Conservation (phyloP, 208 protist genomes). For the Novymonas esmeraldas region DNA sequence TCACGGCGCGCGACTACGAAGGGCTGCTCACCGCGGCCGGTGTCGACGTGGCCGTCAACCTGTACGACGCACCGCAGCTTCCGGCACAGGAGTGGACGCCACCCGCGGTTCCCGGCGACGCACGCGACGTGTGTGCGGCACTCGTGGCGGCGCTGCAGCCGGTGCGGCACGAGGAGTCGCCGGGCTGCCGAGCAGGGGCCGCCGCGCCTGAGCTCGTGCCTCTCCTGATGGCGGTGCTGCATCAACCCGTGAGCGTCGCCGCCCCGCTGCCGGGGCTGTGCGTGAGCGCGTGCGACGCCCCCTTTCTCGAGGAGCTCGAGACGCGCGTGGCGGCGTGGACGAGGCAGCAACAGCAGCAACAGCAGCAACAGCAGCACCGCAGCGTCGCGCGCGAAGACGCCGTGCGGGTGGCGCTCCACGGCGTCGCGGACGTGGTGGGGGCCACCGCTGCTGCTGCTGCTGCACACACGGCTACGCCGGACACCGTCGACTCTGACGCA, state of each 20-base stretch:
- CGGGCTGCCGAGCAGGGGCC: background rate
- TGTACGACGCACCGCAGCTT: conserved; percentile 40
- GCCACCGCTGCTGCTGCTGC: conserved; percentile 9
- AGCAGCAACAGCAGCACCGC: too few species aligned
- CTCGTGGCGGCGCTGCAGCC: background rate
- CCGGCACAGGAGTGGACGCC: conserved; percentile 2
- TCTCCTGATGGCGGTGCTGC: conserved; percentile 34
- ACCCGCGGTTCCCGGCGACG: background rate
- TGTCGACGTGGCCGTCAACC: conserved; percentile 50
- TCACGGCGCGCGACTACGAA: conserved; percentile 51
- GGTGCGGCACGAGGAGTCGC: background rate
- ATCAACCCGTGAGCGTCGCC: conserved; percentile 45
- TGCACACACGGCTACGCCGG: background rate
- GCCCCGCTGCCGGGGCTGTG: conserved; percentile 49
- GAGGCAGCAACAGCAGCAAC: too few species aligned
- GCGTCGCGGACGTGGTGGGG: conserved; percentile 30
- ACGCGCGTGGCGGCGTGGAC: conserved; percentile 29
- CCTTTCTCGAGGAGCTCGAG: conserved; percentile 41
- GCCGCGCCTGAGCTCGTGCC: conserved; percentile 13
- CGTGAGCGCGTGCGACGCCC: conserved; percentile 37
- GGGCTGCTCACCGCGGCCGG: conserved; percentile 39
- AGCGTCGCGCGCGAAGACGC: conserved; percentile 28
- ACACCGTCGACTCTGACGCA: background rate
- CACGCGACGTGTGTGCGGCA: conserved; percentile 1
- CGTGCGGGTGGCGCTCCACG: conserved; percentile 41